These are phyloP conservation scores for Barnettozyma pratensis DNA, from an alignment of 805 yeast species.

Conservation along the genomic window DNA sequence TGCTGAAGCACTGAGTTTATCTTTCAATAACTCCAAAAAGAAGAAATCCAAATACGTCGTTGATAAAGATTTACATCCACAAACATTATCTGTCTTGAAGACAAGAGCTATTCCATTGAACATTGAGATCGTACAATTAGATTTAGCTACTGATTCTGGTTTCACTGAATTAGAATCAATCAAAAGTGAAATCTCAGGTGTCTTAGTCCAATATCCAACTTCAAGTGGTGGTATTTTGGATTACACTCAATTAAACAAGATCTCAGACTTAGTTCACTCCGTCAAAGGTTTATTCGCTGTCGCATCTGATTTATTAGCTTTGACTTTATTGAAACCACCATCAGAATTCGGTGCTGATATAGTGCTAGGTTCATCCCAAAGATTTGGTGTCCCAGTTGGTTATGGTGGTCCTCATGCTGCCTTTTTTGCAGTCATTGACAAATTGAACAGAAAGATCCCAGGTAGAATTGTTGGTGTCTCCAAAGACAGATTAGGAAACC, in stretches of 20 bases:
- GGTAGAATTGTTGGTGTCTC: slow-evolving; percentile 94
- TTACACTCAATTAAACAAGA: slow-evolving; percentile 40
- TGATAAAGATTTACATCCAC: slow-evolving; percentile 75
- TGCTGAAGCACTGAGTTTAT: slow-evolving; percentile 90
- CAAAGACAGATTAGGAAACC: slow-evolving; percentile 84
- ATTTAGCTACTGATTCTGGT: slow-evolving; percentile 42
- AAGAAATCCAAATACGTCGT: slow-evolving; percentile 68
- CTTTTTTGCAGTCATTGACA: slow-evolving; percentile 81
- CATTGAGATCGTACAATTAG: slow-evolving; percentile 57
- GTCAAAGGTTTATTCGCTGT: slow-evolving; percentile 74
- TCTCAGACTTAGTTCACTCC: slow-evolving; percentile 63
- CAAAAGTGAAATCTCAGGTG: slow-evolving; percentile 60
- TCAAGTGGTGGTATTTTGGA: slow-evolving; percentile 70
- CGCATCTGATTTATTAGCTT: slow-evolving; percentile 89
- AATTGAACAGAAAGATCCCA: slow-evolving; percentile 87
- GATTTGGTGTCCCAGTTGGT: slow-evolving; percentile 97
- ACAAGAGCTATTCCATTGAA: slow-evolving; percentile 76
- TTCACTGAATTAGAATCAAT: slow-evolving; percentile 29
- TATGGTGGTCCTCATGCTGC: slow-evolving; percentile 99
- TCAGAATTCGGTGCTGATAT: slow-evolving; percentile 85
- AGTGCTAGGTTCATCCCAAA: slow-evolving; percentile 86
- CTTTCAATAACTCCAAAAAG: slow-evolving; percentile 60
- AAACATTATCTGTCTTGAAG: slow-evolving; percentile 72
- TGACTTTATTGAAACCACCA: slow-evolving; percentile 83
- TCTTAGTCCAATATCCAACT: slow-evolving; percentile 83